phyloP scores from a whole-genome alignment of 1,139 yeast species.

The Candida mesenterica region DNA sequence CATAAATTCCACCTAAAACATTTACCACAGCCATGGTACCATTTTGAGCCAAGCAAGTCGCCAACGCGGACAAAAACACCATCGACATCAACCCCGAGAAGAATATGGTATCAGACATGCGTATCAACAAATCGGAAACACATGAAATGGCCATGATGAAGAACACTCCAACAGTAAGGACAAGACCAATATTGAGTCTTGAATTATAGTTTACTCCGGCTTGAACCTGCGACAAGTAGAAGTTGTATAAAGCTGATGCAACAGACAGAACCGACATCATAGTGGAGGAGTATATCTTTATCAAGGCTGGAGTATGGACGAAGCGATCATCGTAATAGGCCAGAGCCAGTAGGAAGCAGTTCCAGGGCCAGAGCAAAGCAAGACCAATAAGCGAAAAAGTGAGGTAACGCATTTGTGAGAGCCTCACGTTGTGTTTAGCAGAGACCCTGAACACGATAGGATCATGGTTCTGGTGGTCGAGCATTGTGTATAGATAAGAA shows the following conservation, averaged over 20 bases:
- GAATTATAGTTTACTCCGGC: conserved; percentile 56
- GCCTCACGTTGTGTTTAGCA: conserved; percentile 17
- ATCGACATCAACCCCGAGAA: conserved; percentile 53
- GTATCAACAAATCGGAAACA: conserved; percentile 38
- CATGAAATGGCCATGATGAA: conserved; percentile 50
- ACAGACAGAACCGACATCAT: conserved; percentile 89
- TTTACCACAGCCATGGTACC: conserved; percentile 89
- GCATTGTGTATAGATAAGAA: not conserved
- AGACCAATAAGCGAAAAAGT: conserved; percentile 72
- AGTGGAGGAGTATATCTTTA: conserved; percentile 69
- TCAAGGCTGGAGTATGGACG: conserved; percentile 48
- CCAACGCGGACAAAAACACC: conserved; percentile 59
- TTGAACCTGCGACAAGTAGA: conserved; percentile 68
- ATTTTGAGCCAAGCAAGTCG: conserved; percentile 78
- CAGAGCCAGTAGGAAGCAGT: conserved; percentile 82
- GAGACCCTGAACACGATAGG: conserved; percentile 27
- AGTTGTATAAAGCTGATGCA: conserved; percentile 60
- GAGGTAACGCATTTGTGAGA: conserved; percentile 50
- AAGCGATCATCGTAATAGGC: conserved; percentile 75
- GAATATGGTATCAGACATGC: conserved; percentile 39
- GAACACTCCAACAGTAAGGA: conserved; percentile 56
- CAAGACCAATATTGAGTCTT: conserved; percentile 61
- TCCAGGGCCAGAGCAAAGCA: conserved; percentile 95
- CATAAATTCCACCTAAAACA: conserved; percentile 71
- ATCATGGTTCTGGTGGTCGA: conserved; percentile 5